Percentiles rank a stretch among this genome's conserved stretches.
Evolutionary conservation across 805 yeast species (phyloP).

Genomic region (Spathaspora girioi): DNA sequence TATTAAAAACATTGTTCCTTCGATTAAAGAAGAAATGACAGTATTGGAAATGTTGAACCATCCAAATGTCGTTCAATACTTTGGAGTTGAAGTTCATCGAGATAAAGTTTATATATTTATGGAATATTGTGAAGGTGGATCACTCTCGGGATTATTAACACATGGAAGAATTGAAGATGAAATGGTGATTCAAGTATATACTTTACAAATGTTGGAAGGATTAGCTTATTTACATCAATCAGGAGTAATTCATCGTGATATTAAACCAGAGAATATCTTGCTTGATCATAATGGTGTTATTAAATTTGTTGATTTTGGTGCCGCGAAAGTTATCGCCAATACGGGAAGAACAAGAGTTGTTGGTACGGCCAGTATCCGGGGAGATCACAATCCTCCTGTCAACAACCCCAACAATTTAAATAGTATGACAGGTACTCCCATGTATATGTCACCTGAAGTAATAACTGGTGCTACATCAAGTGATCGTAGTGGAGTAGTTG

Average conservation of each 20-base stretch:
- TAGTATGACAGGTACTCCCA: constrained; percentile 88
- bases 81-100: constrained; percentile 95
- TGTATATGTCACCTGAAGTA: constrained; percentile 98
- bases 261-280: constrained; percentile 90
- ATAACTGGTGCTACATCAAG: constrained; percentile 65
- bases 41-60: constrained; percentile 92
- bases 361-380: constrained; percentile 1
- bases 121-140: constrained; percentile 98
- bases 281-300: constrained; percentile 90
- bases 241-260: constrained; percentile 95
- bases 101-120: constrained; percentile 93
- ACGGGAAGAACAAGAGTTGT: constrained; percentile 41
- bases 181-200: constrained; percentile 82
- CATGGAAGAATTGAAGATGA: constrained; percentile 97
- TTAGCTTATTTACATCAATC: constrained; percentile 90
- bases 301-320: constrained; percentile 96
- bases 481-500: constrained; percentile 64
- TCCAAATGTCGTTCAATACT: constrained; percentile 94
- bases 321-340: constrained; percentile 83
- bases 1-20: constrained; percentile 77
- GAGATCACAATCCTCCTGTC: not conserved
- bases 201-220: constrained; percentile 92
- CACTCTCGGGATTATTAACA: constrained; percentile 76
- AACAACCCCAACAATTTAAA: constrained; percentile 28
- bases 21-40: constrained; percentile 94